Conservation (phyloP, 371 early-diverging fungal genomes). For the Mucor ambiguus region DNA sequence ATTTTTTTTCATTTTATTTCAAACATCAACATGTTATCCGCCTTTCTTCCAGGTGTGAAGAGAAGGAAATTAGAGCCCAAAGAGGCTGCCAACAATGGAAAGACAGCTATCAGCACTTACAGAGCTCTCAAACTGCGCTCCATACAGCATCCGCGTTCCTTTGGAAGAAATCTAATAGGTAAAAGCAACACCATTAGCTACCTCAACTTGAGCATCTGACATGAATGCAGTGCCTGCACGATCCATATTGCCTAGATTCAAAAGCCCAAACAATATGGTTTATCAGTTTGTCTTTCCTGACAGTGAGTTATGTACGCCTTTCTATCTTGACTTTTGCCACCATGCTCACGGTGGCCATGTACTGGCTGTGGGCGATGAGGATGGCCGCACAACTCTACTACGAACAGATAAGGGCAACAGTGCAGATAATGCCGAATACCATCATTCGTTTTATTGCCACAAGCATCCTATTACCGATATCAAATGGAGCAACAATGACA, state of each 20-base stretch:
- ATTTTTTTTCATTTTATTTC: not conserved
- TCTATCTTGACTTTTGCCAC: constrained; percentile 19
- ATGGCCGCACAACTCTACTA: constrained; percentile 55
- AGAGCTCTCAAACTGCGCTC: not conserved
- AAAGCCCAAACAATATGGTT: constrained; percentile 3
- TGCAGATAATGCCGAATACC: constrained; percentile 26
- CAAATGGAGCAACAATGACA: constrained; percentile 60
- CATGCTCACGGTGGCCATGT: constrained; percentile 38
- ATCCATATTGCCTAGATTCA: constrained; percentile 11
- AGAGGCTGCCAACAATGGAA: not conserved
- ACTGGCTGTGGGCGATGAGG: constrained; percentile 71
- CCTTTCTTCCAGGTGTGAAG: constrained; percentile 1
- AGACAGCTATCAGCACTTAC: not conserved
- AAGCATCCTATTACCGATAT: constrained; percentile 62
- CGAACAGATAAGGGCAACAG: constrained; percentile 51
- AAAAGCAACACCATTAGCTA: not conserved
- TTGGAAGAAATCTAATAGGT: constrained; percentile 9
- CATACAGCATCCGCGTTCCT: constrained; percentile 1
- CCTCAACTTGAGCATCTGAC: not conserved
- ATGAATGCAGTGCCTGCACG: constrained; percentile 14
- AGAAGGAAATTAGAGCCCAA: not conserved
- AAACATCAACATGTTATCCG: not conserved
- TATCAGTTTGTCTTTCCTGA: constrained; percentile 28
- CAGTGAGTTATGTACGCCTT: constrained; percentile 22
- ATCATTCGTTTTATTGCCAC: constrained; percentile 35